phyloP scores from a whole-genome alignment of 75 land plant genomes.

The Pinus albicaulis region DNA sequence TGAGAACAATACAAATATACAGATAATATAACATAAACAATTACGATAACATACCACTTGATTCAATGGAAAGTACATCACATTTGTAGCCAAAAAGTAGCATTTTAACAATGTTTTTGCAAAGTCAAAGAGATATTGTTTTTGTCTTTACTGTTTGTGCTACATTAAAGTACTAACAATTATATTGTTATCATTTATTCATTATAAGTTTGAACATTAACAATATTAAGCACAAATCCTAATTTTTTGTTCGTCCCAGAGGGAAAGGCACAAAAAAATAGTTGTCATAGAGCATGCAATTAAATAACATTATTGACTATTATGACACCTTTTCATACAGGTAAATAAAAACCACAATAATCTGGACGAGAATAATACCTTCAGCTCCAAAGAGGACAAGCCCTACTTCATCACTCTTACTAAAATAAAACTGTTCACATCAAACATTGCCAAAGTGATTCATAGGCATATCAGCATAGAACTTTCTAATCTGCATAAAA shows the following conservation, averaged over 20 bases:
- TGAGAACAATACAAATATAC: no score
- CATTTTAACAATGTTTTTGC: no score
- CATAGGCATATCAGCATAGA: not conserved
- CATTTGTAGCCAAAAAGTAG: no score
- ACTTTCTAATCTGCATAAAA: slow-evolving; percentile 2
- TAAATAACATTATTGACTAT: not conserved
- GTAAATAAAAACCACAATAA: not conserved
- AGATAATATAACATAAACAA: no score
- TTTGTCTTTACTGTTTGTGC: no score
- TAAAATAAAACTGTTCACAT: slow-evolving; percentile 60
- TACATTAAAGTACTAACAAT: no score
- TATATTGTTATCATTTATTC: not conserved
- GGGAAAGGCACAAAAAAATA: slow-evolving; percentile 1
- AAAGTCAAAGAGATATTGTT: no score
- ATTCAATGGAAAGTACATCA: no score
- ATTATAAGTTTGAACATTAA: not conserved
- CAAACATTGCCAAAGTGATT: not conserved
- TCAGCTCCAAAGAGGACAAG: slow-evolving; percentile 81
- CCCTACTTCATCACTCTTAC: slow-evolving; percentile 85
- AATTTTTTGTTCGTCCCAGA: not conserved
- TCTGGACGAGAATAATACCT: slow-evolving; percentile 43
- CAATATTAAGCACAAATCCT: not conserved
- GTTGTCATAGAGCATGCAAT: not conserved
- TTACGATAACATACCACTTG: no score
- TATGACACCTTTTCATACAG: not conserved